A percentile compares a stretch with the other conserved stretches of the same genome.
These are phyloP conservation scores for Nemania sp. DNA, from an alignment of 2,329 filamentous ascomycete species.

Conservation along the genomic window DNA sequence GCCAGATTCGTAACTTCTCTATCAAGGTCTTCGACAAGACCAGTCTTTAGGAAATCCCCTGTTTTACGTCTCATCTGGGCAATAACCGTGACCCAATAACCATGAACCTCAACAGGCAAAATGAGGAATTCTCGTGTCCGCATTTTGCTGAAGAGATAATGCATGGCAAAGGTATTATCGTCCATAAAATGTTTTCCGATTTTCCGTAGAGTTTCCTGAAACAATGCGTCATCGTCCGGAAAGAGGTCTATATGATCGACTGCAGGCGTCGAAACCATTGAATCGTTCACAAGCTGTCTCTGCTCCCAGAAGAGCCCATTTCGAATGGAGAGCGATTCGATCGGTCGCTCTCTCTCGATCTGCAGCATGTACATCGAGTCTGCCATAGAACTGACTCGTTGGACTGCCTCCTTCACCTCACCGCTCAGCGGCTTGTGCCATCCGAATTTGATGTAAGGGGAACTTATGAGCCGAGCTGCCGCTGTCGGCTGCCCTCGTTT, in stretches of 20 bases:
- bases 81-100: constrained; percentile 42
- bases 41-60: background rate
- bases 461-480: constrained; percentile 41
- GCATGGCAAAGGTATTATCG: constrained; percentile 17
- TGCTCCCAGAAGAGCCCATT: constrained; percentile 48
- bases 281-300: constrained; percentile 32
- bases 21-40: constrained; percentile 8
- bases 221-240: constrained; percentile 9
- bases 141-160: constrained; percentile 43
- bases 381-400: constrained; percentile 27
- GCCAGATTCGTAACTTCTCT: constrained; percentile 38
- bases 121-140: constrained; percentile 43
- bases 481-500: constrained; percentile 38
- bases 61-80: background rate
- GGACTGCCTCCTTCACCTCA: constrained; percentile 34
- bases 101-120: constrained; percentile 38
- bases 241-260: constrained; percentile 43
- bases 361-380: constrained; percentile 44
- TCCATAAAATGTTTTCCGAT: constrained; percentile 13
- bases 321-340: constrained; percentile 37
- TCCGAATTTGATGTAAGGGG: constrained; percentile 40
- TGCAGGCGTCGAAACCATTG: constrained; percentile 42
- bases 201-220: constrained; percentile 24
- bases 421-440: constrained; percentile 41
- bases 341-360: constrained; percentile 31